Base-by-base conservation (phyloP, 257 asterid genomes). In the Gentiana dahurica region DNA sequence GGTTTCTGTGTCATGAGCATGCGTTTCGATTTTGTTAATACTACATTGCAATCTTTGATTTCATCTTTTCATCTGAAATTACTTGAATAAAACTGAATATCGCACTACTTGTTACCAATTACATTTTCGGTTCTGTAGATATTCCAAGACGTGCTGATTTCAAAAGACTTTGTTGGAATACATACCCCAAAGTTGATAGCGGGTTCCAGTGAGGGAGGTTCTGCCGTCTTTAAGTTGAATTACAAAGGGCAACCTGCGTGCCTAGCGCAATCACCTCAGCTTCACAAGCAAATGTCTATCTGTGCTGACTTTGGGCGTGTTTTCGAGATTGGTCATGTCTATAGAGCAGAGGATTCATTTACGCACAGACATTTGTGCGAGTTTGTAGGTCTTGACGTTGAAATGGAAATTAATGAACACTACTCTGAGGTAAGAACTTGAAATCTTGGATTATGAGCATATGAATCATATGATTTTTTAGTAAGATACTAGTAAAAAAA, bases 301-400 rank as follows among this genome's bases (percentile, higher is more conserved):
- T 82, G 89, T 74, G 95, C 94, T 63, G 95, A 77, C 70, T 87
- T 90, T 65, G 73, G 75, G 48, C 89, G 96, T 35, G 98, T 90
- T 8, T 90, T 82, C 69, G 96, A 82, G 79, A 75, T 90, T 50
- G 98, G 96, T 36, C 87, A 95, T 1, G 95, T 90, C 37, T 90
- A 74, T 65, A 79, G 98, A 63, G 96, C 98, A 10, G 98, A 87
- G 75, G 86, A 87, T 68, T 90, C 98, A 3, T 84, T 79, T 51
- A 90, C 98, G 0, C 98, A 90, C 54, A 79, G 98, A 68, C 98
- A 90, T 79, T 71, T 90, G 75, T 90, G 98, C 52, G 98, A 90
- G 66, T 90, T 90, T 60, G 85, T 76, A 4, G 96, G 98, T 34
- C 98, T 90, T 73, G 98, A 90, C 58, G 92, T 75, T 65, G 98